Percentiles rank a stretch among this genome's conserved stretches.
These are phyloP conservation scores for Dillenia suffruticosa DNA, from an alignment of 164 flowering plant species.

Conservation along the genomic window DNA sequence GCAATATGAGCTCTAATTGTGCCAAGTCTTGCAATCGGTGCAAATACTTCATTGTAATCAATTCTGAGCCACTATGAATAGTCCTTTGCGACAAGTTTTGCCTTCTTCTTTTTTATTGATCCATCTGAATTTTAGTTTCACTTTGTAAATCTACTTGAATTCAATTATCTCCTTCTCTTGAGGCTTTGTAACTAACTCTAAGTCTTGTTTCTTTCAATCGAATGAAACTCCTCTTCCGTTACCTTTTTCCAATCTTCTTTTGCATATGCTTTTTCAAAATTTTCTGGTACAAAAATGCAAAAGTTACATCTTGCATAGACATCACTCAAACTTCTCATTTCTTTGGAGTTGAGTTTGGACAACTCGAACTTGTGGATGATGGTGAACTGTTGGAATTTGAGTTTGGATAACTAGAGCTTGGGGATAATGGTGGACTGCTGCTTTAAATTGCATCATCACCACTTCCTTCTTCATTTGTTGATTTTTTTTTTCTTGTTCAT, in stretches of 20 bases:
- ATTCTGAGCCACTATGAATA: too few species aligned
- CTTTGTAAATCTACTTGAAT: too few species aligned
- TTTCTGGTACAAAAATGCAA: not conserved
- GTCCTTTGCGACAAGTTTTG: too few species aligned
- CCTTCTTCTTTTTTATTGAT: too few species aligned
- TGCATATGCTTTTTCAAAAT: too few species aligned
- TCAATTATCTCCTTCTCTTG: not conserved
- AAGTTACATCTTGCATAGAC: not conserved
- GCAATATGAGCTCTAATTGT: too few species aligned
- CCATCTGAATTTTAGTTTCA: too few species aligned
- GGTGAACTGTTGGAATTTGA: not conserved
- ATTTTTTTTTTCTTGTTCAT: not conserved
- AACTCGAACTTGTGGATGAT: not conserved
- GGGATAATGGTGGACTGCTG: too few species aligned
- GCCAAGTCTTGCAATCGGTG: too few species aligned
- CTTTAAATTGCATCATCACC: not conserved
- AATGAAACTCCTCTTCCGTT: not conserved
- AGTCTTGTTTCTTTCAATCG: not conserved
- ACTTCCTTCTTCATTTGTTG: not conserved
- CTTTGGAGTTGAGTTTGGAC: not conserved
- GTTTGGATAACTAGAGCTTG: too few species aligned
- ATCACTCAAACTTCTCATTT: constrained; percentile 1
- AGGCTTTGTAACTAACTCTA: not conserved
- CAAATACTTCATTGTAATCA: too few species aligned
- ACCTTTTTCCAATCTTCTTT: not conserved